phyloP scores from a whole-genome alignment of 495 filamentous ascomycete genomes.

The Sordaria brevicollis region DNA sequence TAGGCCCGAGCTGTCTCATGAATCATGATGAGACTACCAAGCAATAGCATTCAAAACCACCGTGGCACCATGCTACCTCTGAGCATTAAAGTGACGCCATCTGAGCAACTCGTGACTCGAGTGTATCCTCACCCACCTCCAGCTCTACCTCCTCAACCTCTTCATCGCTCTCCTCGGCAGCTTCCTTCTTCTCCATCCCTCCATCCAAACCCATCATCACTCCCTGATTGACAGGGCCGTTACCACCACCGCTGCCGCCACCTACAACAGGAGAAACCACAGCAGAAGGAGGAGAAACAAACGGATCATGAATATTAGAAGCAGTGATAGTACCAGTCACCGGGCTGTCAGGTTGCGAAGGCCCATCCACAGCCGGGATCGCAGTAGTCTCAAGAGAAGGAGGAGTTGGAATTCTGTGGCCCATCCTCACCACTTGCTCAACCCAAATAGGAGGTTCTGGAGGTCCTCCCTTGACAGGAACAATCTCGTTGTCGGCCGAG shows the following conservation, averaged over 20 bases:
- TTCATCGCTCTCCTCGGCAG: not conserved
- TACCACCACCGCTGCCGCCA: not conserved
- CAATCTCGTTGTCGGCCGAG: not conserved
- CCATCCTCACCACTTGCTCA: not conserved
- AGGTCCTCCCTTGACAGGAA: not conserved
- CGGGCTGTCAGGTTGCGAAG: not conserved
- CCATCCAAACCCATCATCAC: not conserved
- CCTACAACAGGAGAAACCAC: not conserved
- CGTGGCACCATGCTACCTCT: not conserved
- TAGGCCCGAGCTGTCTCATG: not conserved
- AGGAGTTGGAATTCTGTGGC: not conserved
- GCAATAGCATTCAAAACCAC: not conserved
- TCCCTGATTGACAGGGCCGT: not conserved
- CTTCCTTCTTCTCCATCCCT: not conserved
- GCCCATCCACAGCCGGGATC: not conserved
- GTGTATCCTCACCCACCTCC: not conserved
- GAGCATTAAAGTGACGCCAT: not conserved
- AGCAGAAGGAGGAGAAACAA: not conserved
- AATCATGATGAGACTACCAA: not conserved
- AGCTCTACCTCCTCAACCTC: not conserved
- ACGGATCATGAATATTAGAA: not conserved
- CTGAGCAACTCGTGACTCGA: not conserved
- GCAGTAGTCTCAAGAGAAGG: not conserved
- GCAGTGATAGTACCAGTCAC: not conserved
- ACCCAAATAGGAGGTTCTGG: not conserved